Base-by-base conservation (phyloP, 495 filamentous ascomycete genomes). In the Clavariopsis aquatica region DNA sequence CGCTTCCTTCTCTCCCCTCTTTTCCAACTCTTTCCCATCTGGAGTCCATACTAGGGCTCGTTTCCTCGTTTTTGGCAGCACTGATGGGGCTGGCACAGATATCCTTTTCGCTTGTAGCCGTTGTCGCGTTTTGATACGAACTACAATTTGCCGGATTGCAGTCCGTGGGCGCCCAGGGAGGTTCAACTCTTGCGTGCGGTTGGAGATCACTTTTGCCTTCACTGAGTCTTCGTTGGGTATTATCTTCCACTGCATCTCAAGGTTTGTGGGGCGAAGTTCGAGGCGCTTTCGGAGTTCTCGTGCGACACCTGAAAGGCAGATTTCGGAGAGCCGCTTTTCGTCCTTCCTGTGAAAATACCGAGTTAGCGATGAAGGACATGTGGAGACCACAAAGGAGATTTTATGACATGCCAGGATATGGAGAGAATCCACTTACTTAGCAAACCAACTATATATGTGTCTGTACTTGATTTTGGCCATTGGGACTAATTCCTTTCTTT, bases 61-160 rank as follows among this genome's bases (percentile, higher is more conserved):
- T 20, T 58, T 58, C 38, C 5, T 31, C 17, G 3, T 38, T 12
- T 19, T 27, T 2, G n/a, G 19, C 38, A 19, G 27, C 3, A n/a
- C 27, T 9, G 31, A 13, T n/a, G 3, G 4, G 13, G 38, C 10
- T 23, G 38, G 23, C 8, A 28, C 9, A 26, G 15, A n/a, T 26
- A 20, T 17, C 2, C 36, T 5, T 23, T 45, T 7, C 7, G 36
- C 29, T 22, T 28, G 29, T 1, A 58, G 17, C 20, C 38, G 82
- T 78, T 97, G 93, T 68, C 80, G 72, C 62, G 85, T 89, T 7
- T 80, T 77, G 53, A 97, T 85, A 68, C 82, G 80, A 29, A 96
- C 83, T 15, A 93, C 81, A 20, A 84, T 85, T 77, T 97, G 64
- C 12, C 64, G 93, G 38, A 87, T 81, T 8, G 90, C 60, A 2